Evolutionary conservation across 116 monocot genomes (phyloP).

Genomic region (Cymodocea nodosa): DNA sequence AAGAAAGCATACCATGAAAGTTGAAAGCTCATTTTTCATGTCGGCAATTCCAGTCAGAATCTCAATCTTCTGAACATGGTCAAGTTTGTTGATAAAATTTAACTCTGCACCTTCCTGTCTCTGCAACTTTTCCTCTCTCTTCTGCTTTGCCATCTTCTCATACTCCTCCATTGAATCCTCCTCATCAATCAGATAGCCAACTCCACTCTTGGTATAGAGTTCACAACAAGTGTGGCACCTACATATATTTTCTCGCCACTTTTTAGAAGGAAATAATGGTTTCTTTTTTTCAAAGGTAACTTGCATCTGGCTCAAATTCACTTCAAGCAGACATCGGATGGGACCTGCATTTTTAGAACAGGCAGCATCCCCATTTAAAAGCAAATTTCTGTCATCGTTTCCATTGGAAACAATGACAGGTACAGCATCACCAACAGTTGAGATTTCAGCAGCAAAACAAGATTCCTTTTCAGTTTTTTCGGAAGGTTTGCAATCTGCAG

Average conservation of each 20-base stretch:
- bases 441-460: slow-evolving; percentile 8
- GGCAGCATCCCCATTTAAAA: neutral
- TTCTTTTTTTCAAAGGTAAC: slow-evolving; percentile 27
- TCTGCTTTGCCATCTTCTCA: slow-evolving; percentile 70
- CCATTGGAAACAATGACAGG: slow-evolving; percentile 12
- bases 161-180: slow-evolving; percentile 88
- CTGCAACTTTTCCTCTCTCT: slow-evolving; percentile 69
- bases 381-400: slow-evolving; percentile 3
- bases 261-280: slow-evolving; percentile 77
- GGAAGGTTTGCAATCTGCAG: slow-evolving; percentile 4
- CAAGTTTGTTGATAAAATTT: slow-evolving; percentile 58
- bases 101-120: slow-evolving; percentile 71
- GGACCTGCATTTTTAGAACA: neutral
- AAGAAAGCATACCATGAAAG: slow-evolving; percentile 60
- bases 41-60: slow-evolving; percentile 76
- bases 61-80: slow-evolving; percentile 91
- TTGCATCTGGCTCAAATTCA: slow-evolving; percentile 28
- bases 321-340: slow-evolving; percentile 39
- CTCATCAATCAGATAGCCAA: slow-evolving; percentile 56
- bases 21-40: slow-evolving; percentile 66
- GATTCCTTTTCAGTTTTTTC: slow-evolving; percentile 16
- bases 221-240: slow-evolving; percentile 47
- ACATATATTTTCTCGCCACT: slow-evolving; percentile 77
- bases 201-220: slow-evolving; percentile 49
- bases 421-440: neutral